phyloP scores from a whole-genome alignment of 2,329 filamentous ascomycete species.

The Pestalotiopsis fici region DNA sequence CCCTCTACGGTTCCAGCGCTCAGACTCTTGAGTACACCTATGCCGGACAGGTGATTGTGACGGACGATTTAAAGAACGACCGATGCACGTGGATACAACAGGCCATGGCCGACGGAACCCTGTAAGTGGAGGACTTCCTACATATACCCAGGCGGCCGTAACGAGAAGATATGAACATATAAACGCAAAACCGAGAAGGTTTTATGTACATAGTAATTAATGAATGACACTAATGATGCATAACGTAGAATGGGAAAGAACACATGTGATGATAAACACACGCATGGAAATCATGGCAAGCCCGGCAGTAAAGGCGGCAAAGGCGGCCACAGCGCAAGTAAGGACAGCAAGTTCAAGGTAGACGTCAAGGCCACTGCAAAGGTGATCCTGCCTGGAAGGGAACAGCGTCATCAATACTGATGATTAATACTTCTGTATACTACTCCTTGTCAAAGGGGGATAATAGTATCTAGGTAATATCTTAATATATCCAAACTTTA shows the following conservation, averaged over 20 bases:
- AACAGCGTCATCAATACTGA: background rate
- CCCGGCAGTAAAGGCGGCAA: background rate
- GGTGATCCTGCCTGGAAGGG: background rate
- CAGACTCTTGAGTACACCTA: slow-evolving; percentile 19
- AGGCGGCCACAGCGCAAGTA: background rate
- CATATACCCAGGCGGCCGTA: background rate
- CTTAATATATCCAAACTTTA: background rate
- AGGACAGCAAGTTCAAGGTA: background rate
- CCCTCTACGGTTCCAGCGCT: slow-evolving; percentile 21
- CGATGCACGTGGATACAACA: slow-evolving; percentile 34
- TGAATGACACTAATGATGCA: background rate
- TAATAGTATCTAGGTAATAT: background rate
- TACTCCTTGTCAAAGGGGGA: background rate
- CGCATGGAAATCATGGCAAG: background rate
- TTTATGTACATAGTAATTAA: background rate
- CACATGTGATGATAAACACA: background rate
- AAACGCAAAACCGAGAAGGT: background rate
- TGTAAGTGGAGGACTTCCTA: slow-evolving; percentile 3
- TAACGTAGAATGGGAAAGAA: background rate
- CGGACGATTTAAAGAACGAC: slow-evolving; percentile 27
- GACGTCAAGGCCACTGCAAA: background rate
- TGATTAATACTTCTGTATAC: background rate
- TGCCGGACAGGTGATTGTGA: slow-evolving; percentile 12
- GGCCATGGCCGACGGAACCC: slow-evolving; percentile 23
- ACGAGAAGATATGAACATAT: background rate